Percentiles rank a stretch among this genome's conserved stretches.
phyloP scores from a whole-genome alignment of 306 rosid species.

The Abrus precatorius region DNA sequence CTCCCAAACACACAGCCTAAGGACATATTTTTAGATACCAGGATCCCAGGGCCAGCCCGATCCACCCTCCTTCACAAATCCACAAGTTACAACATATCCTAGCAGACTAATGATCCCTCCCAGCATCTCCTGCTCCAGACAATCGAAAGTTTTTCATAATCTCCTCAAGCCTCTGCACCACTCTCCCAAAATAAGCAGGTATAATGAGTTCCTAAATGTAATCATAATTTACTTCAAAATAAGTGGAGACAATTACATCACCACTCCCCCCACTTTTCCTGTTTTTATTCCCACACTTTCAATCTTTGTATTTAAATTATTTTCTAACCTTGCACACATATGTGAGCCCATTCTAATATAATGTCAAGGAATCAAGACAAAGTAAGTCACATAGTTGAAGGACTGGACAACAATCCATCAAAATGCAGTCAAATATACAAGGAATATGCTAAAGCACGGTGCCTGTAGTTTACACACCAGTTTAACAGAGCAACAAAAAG shows the following conservation, averaged over 20 bases:
- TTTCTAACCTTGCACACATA: not conserved
- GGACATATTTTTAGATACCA: not conserved
- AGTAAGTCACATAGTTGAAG: not conserved
- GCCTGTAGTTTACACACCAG: not conserved
- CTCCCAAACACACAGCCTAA: not conserved
- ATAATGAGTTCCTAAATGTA: not conserved
- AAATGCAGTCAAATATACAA: not conserved
- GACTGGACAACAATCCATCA: not conserved
- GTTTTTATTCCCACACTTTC: constrained; percentile 6
- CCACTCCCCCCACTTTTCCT: constrained; percentile 1
- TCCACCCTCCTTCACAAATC: not conserved
- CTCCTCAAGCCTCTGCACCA: constrained; percentile 2
- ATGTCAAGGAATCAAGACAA: constrained; percentile 31
- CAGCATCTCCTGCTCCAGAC: not conserved
- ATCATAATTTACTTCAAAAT: not conserved
- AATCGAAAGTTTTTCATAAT: not conserved
- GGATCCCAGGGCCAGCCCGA: not conserved
- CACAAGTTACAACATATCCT: constrained; percentile 13
- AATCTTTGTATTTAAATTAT: constrained; percentile 19
- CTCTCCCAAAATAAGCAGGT: not conserved
- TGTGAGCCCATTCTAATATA: not conserved
- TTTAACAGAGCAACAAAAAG: constrained; percentile 40
- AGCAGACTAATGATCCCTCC: not conserved
- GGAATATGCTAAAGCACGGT: not conserved
- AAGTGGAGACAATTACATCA: not conserved